Percentiles rank a stretch among this genome's conserved stretches.
These are phyloP conservation scores for Mortierella sp. DNA, from an alignment of 371 early-diverging fungal species.

Conservation along the genomic window DNA sequence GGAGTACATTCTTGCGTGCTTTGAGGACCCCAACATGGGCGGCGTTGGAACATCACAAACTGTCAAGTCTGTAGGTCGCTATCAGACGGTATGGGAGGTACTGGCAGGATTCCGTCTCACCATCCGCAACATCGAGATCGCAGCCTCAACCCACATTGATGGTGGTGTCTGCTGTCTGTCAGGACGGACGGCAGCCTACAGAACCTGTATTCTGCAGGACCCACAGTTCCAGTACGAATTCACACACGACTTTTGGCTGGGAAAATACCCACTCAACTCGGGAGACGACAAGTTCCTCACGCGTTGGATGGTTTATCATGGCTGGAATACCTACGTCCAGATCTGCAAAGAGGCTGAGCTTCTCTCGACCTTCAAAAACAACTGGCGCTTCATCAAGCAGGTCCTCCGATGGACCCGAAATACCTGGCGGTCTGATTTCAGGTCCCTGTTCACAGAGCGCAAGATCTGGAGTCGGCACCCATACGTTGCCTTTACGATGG, in stretches of 20 bases:
- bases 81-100: constrained; percentile 77
- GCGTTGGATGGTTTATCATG: constrained; percentile 80
- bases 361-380: constrained; percentile 78
- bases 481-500: constrained; percentile 78
- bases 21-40: constrained; percentile 78
- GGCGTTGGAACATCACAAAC: constrained; percentile 81
- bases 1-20: constrained; percentile 75
- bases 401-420: constrained; percentile 81
- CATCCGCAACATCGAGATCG: constrained; percentile 79
- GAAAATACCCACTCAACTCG: constrained; percentile 75
- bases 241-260: constrained; percentile 76
- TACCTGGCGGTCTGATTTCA: constrained; percentile 80
- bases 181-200: constrained; percentile 79
- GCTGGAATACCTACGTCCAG: constrained; percentile 78
- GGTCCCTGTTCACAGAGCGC: constrained; percentile 71
- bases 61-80: constrained; percentile 65
- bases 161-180: constrained; percentile 82
- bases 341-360: constrained; percentile 76
- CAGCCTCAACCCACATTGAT: constrained; percentile 79
- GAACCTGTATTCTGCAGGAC: constrained; percentile 76
- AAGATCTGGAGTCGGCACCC: constrained; percentile 74
- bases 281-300: constrained; percentile 84
- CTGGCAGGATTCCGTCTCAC: constrained; percentile 76
- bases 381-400: constrained; percentile 78
- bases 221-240: constrained; percentile 76